Evolutionary conservation across 306 rosid species (phyloP), one percentile per base, ranked within the genome.

Genomic region (Casuarina cunninghamiana): DNA sequence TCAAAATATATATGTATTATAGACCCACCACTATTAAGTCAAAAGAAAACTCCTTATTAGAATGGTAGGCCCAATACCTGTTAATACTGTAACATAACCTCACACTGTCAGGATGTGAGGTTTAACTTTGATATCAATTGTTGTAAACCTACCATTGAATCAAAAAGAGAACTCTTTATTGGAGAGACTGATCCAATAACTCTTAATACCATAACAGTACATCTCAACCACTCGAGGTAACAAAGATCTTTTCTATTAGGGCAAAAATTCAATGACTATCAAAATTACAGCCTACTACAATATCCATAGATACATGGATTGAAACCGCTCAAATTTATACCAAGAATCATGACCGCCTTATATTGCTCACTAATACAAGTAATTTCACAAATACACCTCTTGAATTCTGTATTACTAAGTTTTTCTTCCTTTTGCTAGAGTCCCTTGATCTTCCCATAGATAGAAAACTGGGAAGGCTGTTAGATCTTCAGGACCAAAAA

Each of bases 381-480:
- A 26, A 58, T 19, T 58, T 35, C 39, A 58, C 39, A 62, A 2
- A 65, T 65, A 15, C 26, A 6, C 26, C 35, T 3, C 41, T 66
- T 15, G 15, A 66, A 66, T 66, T 66, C 71, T 42, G 17, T 41
- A 41, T 42, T 15, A 8, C 5, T 8, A 32, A 37, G 43, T 54
- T 7, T 37, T 45, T 75, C 16, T 74, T 26, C 51, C 6, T 55
- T 55, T 26, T 41, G 50, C 62, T 79, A 37, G 3, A 61, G 46
- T 48, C 35, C 62, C 5, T 41, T 19, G 39, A 19, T 50, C 80
- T 50, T 75, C 81, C 75, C 71, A 58, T 48, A 69, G 41, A 53
- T 11, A 38, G 44, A 75, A 83, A 86, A 84, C 53, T 74, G 74
- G 17, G 58, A 78, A 73, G 54, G 60, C 54, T 12, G 55, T 41